Evolutionary conservation across 345 rosid species (phyloP).

Genomic region (Eutrema japonicum): DNA sequence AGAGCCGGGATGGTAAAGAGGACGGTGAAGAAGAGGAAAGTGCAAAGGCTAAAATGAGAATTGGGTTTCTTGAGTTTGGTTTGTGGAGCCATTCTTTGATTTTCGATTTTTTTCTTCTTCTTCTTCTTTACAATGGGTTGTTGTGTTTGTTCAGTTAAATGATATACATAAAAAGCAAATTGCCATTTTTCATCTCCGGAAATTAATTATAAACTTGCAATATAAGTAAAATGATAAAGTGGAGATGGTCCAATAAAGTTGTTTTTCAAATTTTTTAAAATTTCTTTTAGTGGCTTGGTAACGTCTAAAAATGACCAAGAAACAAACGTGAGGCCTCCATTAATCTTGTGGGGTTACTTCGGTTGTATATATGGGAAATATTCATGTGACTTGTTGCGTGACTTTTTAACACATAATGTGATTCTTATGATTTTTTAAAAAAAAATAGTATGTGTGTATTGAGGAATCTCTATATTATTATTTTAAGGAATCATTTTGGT

Average conservation of each 20-base stretch:
- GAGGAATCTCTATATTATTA: neutral
- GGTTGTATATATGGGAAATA: slow-evolving; percentile 22
- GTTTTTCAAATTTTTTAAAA: neutral
- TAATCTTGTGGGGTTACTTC: slow-evolving; percentile 18
- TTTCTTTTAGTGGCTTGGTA: slow-evolving; percentile 41
- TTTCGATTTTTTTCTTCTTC: neutral
- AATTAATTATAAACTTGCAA: slow-evolving; percentile 35
- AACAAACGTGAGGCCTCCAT: slow-evolving; percentile 43
- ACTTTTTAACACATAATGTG: slow-evolving; percentile 25
- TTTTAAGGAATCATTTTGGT: no score
- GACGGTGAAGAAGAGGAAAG: slow-evolving; percentile 72
- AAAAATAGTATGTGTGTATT: neutral
- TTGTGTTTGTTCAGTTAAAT: slow-evolving; percentile 18
- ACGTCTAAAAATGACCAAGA: slow-evolving; percentile 40
- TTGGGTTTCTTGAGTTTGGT: slow-evolving; percentile 59
- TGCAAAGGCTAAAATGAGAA: slow-evolving; percentile 54
- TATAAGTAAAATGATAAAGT: slow-evolving; percentile 42
- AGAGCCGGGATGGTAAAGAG: slow-evolving; percentile 81
- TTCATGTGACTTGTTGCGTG: slow-evolving; percentile 49
- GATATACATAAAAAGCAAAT: slow-evolving; percentile 36
- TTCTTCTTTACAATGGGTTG: slow-evolving; percentile 22
- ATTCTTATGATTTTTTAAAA: neutral
- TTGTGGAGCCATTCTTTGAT: slow-evolving; percentile 58
- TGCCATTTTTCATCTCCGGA: slow-evolving; percentile 19
- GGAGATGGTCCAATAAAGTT: slow-evolving; percentile 40